Evolutionary conservation across 768 basidiomycete genomes (phyloP).

Genomic region (Tylopilus cervinicoccineus): DNA sequence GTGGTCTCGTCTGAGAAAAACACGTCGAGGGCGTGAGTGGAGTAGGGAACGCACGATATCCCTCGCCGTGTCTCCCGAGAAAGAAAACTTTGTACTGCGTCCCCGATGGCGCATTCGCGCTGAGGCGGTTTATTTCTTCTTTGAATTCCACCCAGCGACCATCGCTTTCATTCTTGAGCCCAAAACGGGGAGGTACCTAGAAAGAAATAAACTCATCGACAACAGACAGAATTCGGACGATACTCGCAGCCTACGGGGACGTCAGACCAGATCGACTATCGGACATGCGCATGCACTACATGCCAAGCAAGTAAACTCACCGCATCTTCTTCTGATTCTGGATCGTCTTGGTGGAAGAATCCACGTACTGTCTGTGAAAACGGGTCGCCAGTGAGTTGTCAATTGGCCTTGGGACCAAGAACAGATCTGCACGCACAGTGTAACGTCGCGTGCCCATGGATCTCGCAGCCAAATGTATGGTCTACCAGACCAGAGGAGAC

Average conservation of each 20-base stretch:
- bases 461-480: not conserved
- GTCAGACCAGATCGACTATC: not conserved
- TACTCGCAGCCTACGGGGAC: slow-evolving; percentile 13
- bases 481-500: not conserved
- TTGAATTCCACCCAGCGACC: slow-evolving; percentile 50
- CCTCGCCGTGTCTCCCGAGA: slow-evolving; percentile 69
- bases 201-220: not conserved
- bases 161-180: slow-evolving; percentile 48
- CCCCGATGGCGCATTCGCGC: slow-evolving; percentile 34
- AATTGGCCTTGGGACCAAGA: not conserved
- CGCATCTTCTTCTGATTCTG: slow-evolving; percentile 1
- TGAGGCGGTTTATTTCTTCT: slow-evolving; percentile 40
- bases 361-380: slow-evolving; percentile 7
- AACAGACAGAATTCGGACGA: not conserved
- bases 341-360: slow-evolving; percentile 22
- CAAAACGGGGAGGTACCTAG: slow-evolving; percentile 56
- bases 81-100: slow-evolving; percentile 60
- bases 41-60: slow-evolving; percentile 51
- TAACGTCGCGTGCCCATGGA: slow-evolving; percentile 14
- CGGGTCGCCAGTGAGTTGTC: not conserved
- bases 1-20: slow-evolving; percentile 39
- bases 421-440: slow-evolving; percentile 10
- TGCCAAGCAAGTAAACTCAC: slow-evolving; percentile 9
- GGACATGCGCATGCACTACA: not conserved
- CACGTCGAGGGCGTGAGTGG: not conserved